Conservation (phyloP, 805 yeast genomes). For the Torulaspora franciscae region DNA sequence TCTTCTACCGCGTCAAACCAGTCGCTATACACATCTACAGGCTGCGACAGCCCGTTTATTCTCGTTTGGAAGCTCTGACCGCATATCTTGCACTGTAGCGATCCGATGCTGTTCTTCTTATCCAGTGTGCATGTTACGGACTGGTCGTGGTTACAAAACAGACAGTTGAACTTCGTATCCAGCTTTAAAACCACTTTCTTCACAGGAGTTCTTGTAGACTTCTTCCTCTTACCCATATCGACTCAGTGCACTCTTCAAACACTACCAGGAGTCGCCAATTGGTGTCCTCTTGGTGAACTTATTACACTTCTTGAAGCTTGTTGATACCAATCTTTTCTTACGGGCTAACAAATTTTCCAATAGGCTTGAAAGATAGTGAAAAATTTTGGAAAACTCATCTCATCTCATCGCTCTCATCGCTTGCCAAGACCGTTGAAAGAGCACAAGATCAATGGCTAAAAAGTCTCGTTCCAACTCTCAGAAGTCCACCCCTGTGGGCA, state of each 20-base stretch:
- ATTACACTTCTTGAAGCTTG: background rate
- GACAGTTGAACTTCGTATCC: constrained; percentile 80
- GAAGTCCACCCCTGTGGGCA: constrained; percentile 14
- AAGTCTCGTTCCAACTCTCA: constrained; percentile 17
- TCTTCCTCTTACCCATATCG: constrained; percentile 70
- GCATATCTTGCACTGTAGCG: constrained; percentile 83
- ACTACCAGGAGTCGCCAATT: background rate
- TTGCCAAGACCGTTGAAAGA: background rate
- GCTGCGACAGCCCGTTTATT: constrained; percentile 71
- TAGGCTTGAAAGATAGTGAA: background rate
- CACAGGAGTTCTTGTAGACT: constrained; percentile 75
- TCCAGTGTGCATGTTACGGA: constrained; percentile 86
- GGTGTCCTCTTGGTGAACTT: background rate
- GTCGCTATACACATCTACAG: constrained; percentile 92
- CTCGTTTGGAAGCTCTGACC: constrained; percentile 90
- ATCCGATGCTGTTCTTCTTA: constrained; percentile 79
- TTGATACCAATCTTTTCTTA: background rate
- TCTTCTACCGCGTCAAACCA: constrained; percentile 97
- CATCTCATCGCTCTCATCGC: constrained; percentile 14
- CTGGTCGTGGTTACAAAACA: constrained; percentile 93
- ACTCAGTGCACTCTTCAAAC: background rate
- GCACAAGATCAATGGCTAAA: constrained; percentile 15
- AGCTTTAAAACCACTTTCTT: constrained; percentile 72
- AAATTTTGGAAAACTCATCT: constrained; percentile 16
- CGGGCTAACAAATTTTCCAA: constrained; percentile 7